Evolutionary conservation across 192 early-diverging fungal genomes (phyloP), one percentile per base, ranked within the genome.

Genomic region (Backusella australiensis): DNA sequence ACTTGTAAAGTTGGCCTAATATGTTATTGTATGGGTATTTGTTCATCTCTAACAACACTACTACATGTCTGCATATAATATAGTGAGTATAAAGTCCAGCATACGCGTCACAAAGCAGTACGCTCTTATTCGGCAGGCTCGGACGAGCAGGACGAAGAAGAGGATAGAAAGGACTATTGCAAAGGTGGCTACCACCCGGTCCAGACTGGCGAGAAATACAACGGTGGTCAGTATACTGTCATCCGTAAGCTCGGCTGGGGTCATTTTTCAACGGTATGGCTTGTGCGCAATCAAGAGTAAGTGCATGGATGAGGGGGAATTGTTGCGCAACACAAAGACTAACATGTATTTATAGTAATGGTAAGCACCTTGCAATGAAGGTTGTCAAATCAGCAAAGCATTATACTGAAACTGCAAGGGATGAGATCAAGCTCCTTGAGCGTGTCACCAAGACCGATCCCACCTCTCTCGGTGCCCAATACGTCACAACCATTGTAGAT

Each of bases 191-290:
- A 99, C 84, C 96, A 99, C 75, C 93, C 96, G 0, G 89, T 97
- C 39, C 85, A 90, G 68, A 85, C 96, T 34, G 95, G 93, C 7
- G 97, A 99, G 73, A 70, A 52, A 21, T 97, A 93, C 79, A 90
- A 93, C 53, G 89, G 92, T 15, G 86, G 88, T 7, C 89, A 93
- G 26, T 99, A 99, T 83, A 85, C 81, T n/a, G 87, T 98, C 26
- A 78, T 97, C 49, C 90, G 94, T 73, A 99, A 99, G 82, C 90
- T 99, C 39, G 97, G 97, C 19, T 99, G 97, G 97, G 97, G 97
- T 17, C 97, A 99, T 76, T 99, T 99, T 77, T 96, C 95, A 32
- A 99, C 97, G 0, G 97, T 99, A 9, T 99, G 97, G 97, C 89
- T 99, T 63, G 94, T 92, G 14, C 86, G 88, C 68, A 96, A 98